Percentiles rank a stretch among this genome's conserved stretches.
phyloP scores from a whole-genome alignment of 1,284 basidiomycete genomes.

The Inonotus hispidus region DNA sequence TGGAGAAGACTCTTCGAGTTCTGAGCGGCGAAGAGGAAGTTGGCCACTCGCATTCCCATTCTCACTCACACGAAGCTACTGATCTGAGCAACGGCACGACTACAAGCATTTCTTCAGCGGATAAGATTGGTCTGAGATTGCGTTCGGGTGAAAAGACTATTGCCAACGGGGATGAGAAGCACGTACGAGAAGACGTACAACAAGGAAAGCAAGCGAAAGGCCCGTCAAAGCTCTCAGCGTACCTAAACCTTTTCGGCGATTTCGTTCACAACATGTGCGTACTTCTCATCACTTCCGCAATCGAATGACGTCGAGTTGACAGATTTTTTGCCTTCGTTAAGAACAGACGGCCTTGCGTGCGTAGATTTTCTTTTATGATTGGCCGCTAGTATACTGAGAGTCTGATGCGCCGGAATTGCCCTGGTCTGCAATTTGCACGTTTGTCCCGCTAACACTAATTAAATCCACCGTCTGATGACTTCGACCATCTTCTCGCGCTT shows the following conservation, averaged over 20 bases:
- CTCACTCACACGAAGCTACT: constrained; percentile 30
- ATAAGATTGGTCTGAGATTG: constrained; percentile 34
- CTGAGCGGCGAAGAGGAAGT: constrained; percentile 53
- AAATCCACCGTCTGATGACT: not conserved
- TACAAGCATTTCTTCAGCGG: constrained; percentile 33
- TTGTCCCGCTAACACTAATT: not conserved
- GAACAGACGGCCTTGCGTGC: constrained; percentile 82
- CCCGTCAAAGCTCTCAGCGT: constrained; percentile 79
- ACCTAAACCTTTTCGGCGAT: constrained; percentile 86
- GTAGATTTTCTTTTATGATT: constrained; percentile 29
- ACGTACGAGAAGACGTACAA: constrained; percentile 21
- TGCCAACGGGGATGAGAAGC: constrained; percentile 25
- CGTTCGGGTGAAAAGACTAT: constrained; percentile 22
- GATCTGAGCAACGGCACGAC: constrained; percentile 28
- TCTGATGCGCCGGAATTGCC: not conserved
- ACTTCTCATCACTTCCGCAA: constrained; percentile 13
- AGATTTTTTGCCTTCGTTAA: constrained; percentile 27
- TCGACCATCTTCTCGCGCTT: not conserved
- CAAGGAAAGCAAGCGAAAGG: constrained; percentile 30
- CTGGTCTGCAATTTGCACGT: not conserved
- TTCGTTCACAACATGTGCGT: constrained; percentile 83
- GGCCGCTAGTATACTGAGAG: constrained; percentile 15
- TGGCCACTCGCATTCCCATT: constrained; percentile 49
- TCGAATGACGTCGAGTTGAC: not conserved
- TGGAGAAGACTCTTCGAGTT: constrained; percentile 85